phyloP scores from a whole-genome alignment of 202 grass and related monocot genomes.

The Cymbopogon flexuosus region DNA sequence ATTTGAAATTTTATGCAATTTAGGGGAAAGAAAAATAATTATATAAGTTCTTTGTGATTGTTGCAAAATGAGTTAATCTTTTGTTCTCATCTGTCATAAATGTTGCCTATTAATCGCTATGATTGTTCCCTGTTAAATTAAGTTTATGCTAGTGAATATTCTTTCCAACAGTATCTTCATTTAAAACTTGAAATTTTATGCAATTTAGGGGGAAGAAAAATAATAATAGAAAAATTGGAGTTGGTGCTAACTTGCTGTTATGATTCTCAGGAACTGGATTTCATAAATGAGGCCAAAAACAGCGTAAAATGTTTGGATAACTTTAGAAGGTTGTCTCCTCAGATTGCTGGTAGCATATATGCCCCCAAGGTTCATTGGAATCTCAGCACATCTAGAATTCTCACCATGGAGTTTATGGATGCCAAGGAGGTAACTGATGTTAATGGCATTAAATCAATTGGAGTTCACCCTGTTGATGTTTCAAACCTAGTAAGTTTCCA shows the following conservation, averaged over 20 bases:
- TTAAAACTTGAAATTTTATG: background rate
- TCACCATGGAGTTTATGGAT: conserved; percentile 97
- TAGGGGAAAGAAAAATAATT: background rate
- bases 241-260: conserved; percentile 11
- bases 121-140: background rate
- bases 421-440: conserved; percentile 92
- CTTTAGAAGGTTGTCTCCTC: conserved; percentile 80
- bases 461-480: conserved; percentile 69
- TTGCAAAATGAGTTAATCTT: conserved; percentile 20
- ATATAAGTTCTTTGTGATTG: conserved; percentile 17
- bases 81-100: background rate
- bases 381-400: conserved; percentile 75
- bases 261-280: conserved; percentile 77
- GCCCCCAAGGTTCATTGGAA: conserved; percentile 85
- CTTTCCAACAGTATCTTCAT: conserved; percentile 7
- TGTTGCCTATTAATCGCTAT: conserved; percentile 12
- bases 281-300: conserved; percentile 79
- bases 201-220: background rate
- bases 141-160: background rate
- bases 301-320: conserved; percentile 82
- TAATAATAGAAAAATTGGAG: background rate
- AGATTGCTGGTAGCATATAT: conserved; percentile 71
- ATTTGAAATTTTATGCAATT: background rate
- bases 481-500: conserved; percentile 77
- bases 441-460: conserved; percentile 56